Base-by-base conservation (phyloP, 129 eudicot species). In the Arctium minus region DNA sequence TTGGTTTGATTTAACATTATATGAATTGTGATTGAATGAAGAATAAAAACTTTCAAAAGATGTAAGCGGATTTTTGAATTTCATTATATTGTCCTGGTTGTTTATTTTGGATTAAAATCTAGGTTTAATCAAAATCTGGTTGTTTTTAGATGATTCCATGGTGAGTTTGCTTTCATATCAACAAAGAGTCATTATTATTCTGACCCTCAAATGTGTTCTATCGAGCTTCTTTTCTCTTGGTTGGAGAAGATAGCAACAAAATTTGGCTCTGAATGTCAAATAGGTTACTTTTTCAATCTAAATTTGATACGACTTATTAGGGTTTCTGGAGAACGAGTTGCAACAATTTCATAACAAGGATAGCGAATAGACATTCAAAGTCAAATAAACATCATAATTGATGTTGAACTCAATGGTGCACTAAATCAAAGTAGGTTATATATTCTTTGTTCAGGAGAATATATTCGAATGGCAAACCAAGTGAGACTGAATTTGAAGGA, bases 381-480 rank as follows among this genome's bases (percentile, higher is more conserved):
- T 53, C 65, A 53, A 50, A 53, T 53, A 53, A 53, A 53, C 65
- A 53, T 53, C 22, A 13, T 50, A 53, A 33, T 17, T 56, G 80
- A 17, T 76, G 29, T 15, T 50, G 62, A 56, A 17, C 36, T 32
- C 40, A 37, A 12, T 17, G 62, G 79, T 27, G 39, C 12, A 48
- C 35, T 73, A 22, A 22, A 22, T 22, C 27, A 22, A 40, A 62
- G 44, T 13, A 1, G 79, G 31, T 46, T 44, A 15, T 53, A 46
- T 35, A 13, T 71, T 64, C 1, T 17, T 39, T 72, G 12, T 46
- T 71, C 86, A 96, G 99, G 99, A 96, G 83, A 96, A 93, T 37
- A 96, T 96, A 84, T 96, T 96, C 84, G 99, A 96, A 78, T 96
- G 99, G 99, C 99, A 96, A 60, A 67, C 98, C 98, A 17, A 44